These are phyloP conservation scores for Microsporum canis DNA, from an alignment of 2,329 filamentous ascomycete species.

Conservation along the genomic window DNA sequence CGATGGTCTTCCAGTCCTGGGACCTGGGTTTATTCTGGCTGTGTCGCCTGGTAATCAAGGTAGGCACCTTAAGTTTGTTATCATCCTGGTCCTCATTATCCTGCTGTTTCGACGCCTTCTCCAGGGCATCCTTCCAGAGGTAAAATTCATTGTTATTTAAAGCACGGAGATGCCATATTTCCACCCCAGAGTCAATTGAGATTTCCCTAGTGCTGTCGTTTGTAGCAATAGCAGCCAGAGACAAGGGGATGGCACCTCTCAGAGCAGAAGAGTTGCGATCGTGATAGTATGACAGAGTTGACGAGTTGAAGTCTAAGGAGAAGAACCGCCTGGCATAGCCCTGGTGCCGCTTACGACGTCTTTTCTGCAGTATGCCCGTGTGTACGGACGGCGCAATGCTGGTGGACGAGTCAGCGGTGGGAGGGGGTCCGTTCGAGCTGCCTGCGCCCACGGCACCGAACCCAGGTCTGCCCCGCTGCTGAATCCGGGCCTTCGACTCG, in stretches of 20 bases:
- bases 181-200: constrained; percentile 89
- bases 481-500: not conserved
- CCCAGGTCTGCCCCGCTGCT: not conserved
- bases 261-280: constrained; percentile 87
- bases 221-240: constrained; percentile 78
- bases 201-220: constrained; percentile 85
- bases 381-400: constrained; percentile 50
- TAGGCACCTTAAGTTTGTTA: constrained; percentile 24
- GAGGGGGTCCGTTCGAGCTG: not conserved
- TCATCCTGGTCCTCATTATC: constrained; percentile 24
- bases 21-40: constrained; percentile 48
- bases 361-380: constrained; percentile 76
- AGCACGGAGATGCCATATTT: constrained; percentile 89
- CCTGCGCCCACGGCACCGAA: not conserved
- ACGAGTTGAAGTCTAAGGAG: constrained; percentile 87
- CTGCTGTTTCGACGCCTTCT: constrained; percentile 57
- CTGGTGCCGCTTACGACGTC: constrained; percentile 84
- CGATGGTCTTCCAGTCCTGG: constrained; percentile 75
- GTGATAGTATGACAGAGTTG: constrained; percentile 91
- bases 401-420: not conserved
- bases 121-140: constrained; percentile 75
- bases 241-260: constrained; percentile 82
- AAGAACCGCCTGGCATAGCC: constrained; percentile 91
- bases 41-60: constrained; percentile 19
- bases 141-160: constrained; percentile 73